A percentile compares a stretch with the other conserved stretches of the same genome.
These are phyloP conservation scores for Phytophthora agathidicida DNA, from an alignment of 352 stramenopile genomes.

Conservation along the genomic window DNA sequence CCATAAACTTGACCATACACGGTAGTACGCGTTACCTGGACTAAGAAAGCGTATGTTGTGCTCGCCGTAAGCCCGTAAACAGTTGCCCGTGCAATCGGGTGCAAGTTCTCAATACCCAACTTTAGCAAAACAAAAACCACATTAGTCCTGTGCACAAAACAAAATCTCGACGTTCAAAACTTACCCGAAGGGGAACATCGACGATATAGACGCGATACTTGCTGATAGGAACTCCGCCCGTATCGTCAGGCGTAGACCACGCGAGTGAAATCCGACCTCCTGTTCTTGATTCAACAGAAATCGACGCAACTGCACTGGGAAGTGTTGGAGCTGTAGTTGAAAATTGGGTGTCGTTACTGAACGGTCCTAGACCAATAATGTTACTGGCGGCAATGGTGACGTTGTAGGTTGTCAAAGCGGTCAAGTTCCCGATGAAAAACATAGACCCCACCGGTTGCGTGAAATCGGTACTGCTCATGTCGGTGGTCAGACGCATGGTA, in stretches of 20 bases:
- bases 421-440: conserved; percentile 39
- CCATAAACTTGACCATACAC: no score
- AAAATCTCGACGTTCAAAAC: neutral
- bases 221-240: conserved; percentile 53
- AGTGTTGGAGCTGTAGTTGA: conserved; percentile 46
- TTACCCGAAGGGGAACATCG: conserved; percentile 20
- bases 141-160: neutral
- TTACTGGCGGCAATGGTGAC: conserved; percentile 49
- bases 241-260: conserved; percentile 55
- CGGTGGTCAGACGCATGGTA: conserved; percentile 35
- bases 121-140: conserved; percentile 4
- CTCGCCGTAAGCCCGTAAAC: conserved; percentile 38
- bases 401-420: conserved; percentile 38
- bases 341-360: conserved; percentile 43
- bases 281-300: conserved; percentile 28
- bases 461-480: conserved; percentile 12
- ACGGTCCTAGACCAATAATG: conserved; percentile 32
- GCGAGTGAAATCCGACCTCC: conserved; percentile 48
- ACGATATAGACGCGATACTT: conserved; percentile 65
- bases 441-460: conserved; percentile 5
- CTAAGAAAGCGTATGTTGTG: conserved; percentile 46
- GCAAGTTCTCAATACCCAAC: conserved; percentile 19
- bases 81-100: conserved; percentile 9
- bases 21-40: conserved; percentile 49
- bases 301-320: conserved; percentile 26